Evolutionary conservation across 768 basidiomycete genomes (phyloP).

Genomic region (Hypholoma sublateritium): DNA sequence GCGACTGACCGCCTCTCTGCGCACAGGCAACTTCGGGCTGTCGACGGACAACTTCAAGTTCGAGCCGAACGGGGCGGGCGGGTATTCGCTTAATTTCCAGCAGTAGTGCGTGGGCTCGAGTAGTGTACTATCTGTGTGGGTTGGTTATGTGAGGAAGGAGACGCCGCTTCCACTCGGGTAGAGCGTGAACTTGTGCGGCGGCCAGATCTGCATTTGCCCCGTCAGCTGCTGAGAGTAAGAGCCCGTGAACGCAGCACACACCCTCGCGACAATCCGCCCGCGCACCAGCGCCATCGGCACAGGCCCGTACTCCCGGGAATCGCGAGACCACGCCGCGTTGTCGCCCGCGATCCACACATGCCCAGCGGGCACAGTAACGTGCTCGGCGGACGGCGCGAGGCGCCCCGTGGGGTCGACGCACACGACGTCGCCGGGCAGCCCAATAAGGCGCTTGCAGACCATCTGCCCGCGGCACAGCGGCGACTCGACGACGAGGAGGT

Average conservation of each 20-base stretch:
- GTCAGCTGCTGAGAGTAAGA: not conserved
- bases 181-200: conserved; percentile 33
- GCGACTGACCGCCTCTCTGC: not conserved
- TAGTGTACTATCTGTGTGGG: not conserved
- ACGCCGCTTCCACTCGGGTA: conserved; percentile 43
- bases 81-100: conserved; percentile 89
- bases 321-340: conserved; percentile 78
- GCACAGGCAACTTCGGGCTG: conserved; percentile 84
- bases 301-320: conserved; percentile 93
- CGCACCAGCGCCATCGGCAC: conserved; percentile 80
- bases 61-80: conserved; percentile 90
- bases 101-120: conserved; percentile 31
- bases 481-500: conserved; percentile 71
- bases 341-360: conserved; percentile 93
- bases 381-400: conserved; percentile 63
- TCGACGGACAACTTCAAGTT: conserved; percentile 98
- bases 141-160: conserved; percentile 33
- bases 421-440: conserved; percentile 85
- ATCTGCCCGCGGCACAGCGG: conserved; percentile 64
- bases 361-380: conserved; percentile 78
- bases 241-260: conserved; percentile 28
- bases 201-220: conserved; percentile 39
- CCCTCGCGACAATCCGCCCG: conserved; percentile 65
- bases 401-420: conserved; percentile 85
- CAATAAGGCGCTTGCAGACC: conserved; percentile 89